Evolutionary conservation across 768 basidiomycete genomes (phyloP).

Genomic region (Trametes maxima): DNA sequence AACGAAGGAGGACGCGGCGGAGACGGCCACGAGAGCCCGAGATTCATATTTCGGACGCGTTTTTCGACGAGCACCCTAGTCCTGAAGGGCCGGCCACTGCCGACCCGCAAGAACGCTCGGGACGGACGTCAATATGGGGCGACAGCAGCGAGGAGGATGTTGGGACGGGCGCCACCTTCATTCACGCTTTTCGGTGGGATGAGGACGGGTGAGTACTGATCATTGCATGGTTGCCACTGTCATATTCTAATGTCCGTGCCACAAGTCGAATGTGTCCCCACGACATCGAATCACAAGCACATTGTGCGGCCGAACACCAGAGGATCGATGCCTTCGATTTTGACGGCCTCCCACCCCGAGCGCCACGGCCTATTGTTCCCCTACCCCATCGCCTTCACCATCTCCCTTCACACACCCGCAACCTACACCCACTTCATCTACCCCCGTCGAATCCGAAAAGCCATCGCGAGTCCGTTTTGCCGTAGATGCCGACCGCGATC

Average conservation of each 20-base stretch:
- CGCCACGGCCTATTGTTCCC: slow-evolving; percentile 16
- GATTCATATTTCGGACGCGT: slow-evolving; percentile 44
- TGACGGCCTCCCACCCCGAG: slow-evolving; percentile 38
- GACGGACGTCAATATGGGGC: slow-evolving; percentile 25
- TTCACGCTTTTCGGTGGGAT: slow-evolving; percentile 34
- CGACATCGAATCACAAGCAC: slow-evolving; percentile 23
- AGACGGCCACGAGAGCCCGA: slow-evolving; percentile 13
- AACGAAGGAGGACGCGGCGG: slow-evolving; percentile 25
- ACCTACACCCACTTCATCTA: background rate
- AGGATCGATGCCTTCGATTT: slow-evolving; percentile 37
- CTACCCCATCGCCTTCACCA: background rate
- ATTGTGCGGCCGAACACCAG: slow-evolving; percentile 21
- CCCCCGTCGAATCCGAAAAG: slow-evolving; percentile 5
- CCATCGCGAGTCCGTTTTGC: slow-evolving; percentile 14
- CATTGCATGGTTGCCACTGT: background rate
- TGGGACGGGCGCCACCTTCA: slow-evolving; percentile 36
- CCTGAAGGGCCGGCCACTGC: slow-evolving; percentile 50
- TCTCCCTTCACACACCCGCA: background rate
- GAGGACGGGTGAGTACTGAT: slow-evolving; percentile 17
- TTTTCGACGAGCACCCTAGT: slow-evolving; percentile 46
- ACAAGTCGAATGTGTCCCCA: slow-evolving; percentile 7
- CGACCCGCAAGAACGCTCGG: slow-evolving; percentile 23
- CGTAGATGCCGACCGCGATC: background rate
- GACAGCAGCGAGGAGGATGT: slow-evolving; percentile 28
- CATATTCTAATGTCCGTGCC: background rate